phyloP scores from a whole-genome alignment of 495 filamentous ascomycete species.

The Baudoinia panamericana region DNA sequence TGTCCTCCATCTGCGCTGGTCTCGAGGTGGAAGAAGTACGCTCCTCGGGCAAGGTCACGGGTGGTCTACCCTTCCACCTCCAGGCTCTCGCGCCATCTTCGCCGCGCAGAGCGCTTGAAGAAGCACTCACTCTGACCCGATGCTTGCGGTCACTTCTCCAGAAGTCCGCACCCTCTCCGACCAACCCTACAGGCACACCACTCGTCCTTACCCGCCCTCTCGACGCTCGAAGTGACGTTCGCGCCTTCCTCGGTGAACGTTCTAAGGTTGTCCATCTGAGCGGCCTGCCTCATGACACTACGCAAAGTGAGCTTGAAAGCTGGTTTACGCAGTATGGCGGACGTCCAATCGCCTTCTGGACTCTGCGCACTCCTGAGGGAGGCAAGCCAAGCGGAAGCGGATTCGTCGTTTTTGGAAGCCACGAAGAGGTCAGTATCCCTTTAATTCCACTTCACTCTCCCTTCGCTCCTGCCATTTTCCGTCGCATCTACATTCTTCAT shows the following conservation, averaged over 20 bases:
- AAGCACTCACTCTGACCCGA: constrained; percentile 83
- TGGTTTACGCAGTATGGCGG: constrained; percentile 99
- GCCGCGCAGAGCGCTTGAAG: constrained; percentile 94
- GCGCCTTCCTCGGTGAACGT: constrained; percentile 83
- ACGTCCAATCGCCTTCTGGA: constrained; percentile 98
- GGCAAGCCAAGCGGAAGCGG: constrained; percentile 96
- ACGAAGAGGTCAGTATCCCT: constrained; percentile 73
- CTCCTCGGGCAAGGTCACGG: constrained; percentile 93
- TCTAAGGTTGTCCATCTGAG: constrained; percentile 98
- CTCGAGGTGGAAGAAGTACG: constrained; percentile 95
- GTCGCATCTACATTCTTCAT: neutral
- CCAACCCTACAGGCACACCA: constrained; percentile 63
- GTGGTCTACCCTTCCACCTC: constrained; percentile 94
- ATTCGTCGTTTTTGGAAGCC: constrained; percentile 95
- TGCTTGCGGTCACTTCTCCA: constrained; percentile 83
- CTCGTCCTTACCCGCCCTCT: constrained; percentile 88
- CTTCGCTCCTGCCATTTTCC: constrained; percentile 1
- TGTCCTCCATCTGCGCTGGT: constrained; percentile 94
- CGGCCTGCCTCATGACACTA: constrained; percentile 92
- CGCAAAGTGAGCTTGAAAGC: constrained; percentile 92
- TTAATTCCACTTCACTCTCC: neutral
- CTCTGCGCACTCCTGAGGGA: constrained; percentile 89
- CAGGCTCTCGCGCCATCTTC: constrained; percentile 93
- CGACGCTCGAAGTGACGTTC: constrained; percentile 94
- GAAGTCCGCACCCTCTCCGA: constrained; percentile 67